phyloP scores from a whole-genome alignment of 176 grass and related monocot species.

The Oryza brachyantha region DNA sequence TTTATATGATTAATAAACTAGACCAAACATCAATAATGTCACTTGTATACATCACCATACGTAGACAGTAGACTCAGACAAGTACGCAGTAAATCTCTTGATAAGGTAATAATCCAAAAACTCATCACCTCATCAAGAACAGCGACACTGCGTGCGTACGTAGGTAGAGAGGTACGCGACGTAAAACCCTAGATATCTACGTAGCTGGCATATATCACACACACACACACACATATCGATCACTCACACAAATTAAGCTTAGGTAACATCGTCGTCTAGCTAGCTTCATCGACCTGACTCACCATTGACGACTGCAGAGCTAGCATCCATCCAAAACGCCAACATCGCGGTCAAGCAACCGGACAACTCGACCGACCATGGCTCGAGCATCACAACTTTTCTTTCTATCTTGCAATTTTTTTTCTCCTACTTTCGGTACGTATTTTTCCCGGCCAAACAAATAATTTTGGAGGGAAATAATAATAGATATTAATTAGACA shows the following conservation, averaged over 20 bases:
- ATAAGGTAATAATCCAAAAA: conserved; percentile 58
- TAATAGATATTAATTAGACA: neutral
- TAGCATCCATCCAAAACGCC: conserved; percentile 33
- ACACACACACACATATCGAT: neutral
- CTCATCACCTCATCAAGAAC: conserved; percentile 50
- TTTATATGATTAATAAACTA: neutral
- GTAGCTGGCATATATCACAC: neutral
- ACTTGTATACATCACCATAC: neutral
- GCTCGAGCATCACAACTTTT: conserved; percentile 49
- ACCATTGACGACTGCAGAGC: conserved; percentile 5
- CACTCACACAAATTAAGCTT: conserved; percentile 26
- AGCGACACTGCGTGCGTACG: neutral
- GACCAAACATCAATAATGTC: neutral
- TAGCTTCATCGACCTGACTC: conserved; percentile 1
- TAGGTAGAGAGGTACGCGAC: conserved; percentile 7
- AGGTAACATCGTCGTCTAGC: conserved; percentile 32
- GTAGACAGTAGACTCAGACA: neutral
- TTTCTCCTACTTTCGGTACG: conserved; percentile 16
- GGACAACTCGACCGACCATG: conserved; percentile 55
- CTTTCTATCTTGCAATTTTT: conserved; percentile 18
- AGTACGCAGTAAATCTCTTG: conserved; percentile 14
- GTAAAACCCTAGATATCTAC: conserved; percentile 49
- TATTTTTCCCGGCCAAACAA: conserved; percentile 41
- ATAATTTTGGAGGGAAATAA: conserved; percentile 49
- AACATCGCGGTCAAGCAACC: conserved; percentile 44